Conservation (phyloP, 169 alveolate genomes). For the Plasmodium berghei region DNA sequence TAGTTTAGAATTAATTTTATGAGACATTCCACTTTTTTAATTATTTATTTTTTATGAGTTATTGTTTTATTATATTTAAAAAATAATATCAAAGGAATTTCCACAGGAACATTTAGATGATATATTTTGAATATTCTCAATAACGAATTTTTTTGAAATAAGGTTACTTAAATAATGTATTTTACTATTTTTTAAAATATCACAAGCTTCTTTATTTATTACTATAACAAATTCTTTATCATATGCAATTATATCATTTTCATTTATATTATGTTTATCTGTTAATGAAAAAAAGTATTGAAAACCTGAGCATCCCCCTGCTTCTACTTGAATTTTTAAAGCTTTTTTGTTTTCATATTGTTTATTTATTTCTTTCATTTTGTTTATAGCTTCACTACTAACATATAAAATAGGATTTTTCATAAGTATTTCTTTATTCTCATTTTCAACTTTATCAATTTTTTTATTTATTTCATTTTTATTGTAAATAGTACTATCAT, state of each 20-base stretch:
- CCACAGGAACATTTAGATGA: constrained; percentile 86
- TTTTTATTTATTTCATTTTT: too few species aligned
- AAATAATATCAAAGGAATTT: constrained; percentile 82
- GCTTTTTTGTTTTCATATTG: constrained; percentile 71
- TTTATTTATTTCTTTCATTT: constrained; percentile 70
- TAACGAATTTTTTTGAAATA: constrained; percentile 81
- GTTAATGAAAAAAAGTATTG: constrained; percentile 81
- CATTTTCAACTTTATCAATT: not conserved
- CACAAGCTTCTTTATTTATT: constrained; percentile 79
- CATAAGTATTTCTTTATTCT: not conserved
- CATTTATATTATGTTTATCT: constrained; percentile 58
- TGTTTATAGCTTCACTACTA: constrained; percentile 76
- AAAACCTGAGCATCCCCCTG: constrained; percentile 89
- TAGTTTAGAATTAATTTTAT: too few species aligned
- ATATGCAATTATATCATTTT: constrained; percentile 75
- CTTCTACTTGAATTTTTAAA: constrained; percentile 79
- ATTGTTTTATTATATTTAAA: not conserved
- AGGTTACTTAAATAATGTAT: constrained; percentile 80
- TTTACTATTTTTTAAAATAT: constrained; percentile 77
- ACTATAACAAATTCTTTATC: constrained; percentile 75
- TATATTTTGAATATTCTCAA: constrained; percentile 82
- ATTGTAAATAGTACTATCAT: too few species aligned
- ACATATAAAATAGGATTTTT: constrained; percentile 9
- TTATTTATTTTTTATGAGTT: not conserved
- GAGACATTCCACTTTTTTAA: not conserved